Evolutionary conservation across 495 filamentous ascomycete species (phyloP).

Genomic region (Aspergillus funiculosus): DNA sequence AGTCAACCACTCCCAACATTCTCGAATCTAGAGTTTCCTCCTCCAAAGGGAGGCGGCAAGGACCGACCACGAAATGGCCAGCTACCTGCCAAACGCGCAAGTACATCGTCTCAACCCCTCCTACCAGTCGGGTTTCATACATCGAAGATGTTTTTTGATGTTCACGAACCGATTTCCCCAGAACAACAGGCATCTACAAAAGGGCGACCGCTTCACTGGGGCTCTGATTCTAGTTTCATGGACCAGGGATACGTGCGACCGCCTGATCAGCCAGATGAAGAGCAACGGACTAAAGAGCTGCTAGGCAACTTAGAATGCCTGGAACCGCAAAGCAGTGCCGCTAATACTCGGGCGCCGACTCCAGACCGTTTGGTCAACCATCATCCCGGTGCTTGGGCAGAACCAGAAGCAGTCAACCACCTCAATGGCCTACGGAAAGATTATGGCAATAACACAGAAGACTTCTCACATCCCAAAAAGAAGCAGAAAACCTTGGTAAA

Average conservation of each 20-base stretch:
- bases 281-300: constrained; percentile 48
- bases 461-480: constrained; percentile 31
- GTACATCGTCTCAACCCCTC: constrained; percentile 18
- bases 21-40: constrained; percentile 22
- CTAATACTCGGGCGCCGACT: constrained; percentile 54
- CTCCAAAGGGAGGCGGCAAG: constrained; percentile 19
- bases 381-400: constrained; percentile 16
- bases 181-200: constrained; percentile 39
- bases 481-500: constrained; percentile 31
- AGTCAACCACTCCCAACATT: constrained; percentile 29
- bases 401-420: constrained; percentile 7
- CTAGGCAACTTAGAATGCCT: constrained; percentile 51
- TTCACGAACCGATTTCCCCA: constrained; percentile 34
- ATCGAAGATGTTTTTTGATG: constrained; percentile 42
- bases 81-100: constrained; percentile 8
- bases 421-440: constrained; percentile 13
- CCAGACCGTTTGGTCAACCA: constrained; percentile 35
- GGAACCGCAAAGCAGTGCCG: constrained; percentile 46
- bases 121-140: constrained; percentile 38
- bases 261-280: constrained; percentile 49
- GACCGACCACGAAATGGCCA: constrained; percentile 13
- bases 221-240: constrained; percentile 59
- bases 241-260: constrained; percentile 51
- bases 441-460: constrained; percentile 20
- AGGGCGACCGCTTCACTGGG: constrained; percentile 50